Evolutionary conservation across 768 basidiomycete genomes (phyloP), one percentile per base, ranked within the genome.

Genomic region (Leccinellum rugosiceps): DNA sequence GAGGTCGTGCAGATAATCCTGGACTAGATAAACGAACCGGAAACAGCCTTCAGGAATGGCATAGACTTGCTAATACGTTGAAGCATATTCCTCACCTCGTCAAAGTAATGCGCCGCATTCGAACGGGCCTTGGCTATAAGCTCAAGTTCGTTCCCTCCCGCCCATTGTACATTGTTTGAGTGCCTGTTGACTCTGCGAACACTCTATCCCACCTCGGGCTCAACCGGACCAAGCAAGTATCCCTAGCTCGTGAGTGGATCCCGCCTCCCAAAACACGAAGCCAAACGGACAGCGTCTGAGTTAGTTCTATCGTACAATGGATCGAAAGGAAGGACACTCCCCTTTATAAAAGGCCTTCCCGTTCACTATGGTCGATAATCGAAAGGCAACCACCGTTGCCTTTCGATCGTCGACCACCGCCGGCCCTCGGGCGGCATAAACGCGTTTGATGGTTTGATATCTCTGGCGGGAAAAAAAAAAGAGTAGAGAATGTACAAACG

Each of bases 261-360:
- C n/a, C n/a, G n/a, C n/a, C n/a, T n/a, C n/a, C n/a, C n/a, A n/a
- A n/a, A n/a, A n/a, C n/a, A n/a, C n/a, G n/a, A n/a, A n/a, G n/a
- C n/a, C n/a, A n/a, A n/a, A n/a, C 82, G 69, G 7, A 82, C 80
- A 55, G 77, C 72, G 25, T 80, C 81, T 11, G 78, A 74, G 10
- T 77, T 77, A 13, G 74, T 78, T 41, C 83, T 72, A 30, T 81
- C 69, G 58, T 84, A 83, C 65, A 85, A 84, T 8, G 80, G 79
- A 67, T 85, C 83, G 60, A 83, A 84, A 1, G 84, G 84, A 55
- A 85, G 82, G 60, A 83, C 77, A 53, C 83, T 82, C 9, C 83
- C 83, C 9, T 77, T 72, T 50, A 76, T 81, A 84, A 61, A 84
- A 83, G 14, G 77, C 75, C 63, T 78, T 77, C 10, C 83, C 83